Conservation (phyloP, 129 eudicot genomes). For the Flaveria bidentis region DNA sequence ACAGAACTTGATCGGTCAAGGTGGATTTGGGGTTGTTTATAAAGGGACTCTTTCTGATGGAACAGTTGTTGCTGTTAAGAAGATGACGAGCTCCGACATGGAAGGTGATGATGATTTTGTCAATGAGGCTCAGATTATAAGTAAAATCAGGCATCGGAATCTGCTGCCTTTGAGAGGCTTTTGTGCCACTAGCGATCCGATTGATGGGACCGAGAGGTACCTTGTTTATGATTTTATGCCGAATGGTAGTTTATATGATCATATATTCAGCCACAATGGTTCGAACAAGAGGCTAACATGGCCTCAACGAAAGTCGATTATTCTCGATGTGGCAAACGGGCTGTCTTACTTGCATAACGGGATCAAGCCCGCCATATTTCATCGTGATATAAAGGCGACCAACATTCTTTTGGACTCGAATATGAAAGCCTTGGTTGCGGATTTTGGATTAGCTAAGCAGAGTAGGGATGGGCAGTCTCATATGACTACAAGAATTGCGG, state of each 20-base stretch:
- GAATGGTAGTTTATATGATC: constrained; percentile 74
- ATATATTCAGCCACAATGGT: constrained; percentile 38
- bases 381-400: constrained; percentile 74
- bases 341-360: constrained; percentile 74
- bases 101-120: constrained; percentile 56
- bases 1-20: constrained; percentile 60
- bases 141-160: constrained; percentile 70
- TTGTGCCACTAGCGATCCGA: constrained; percentile 51
- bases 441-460: constrained; percentile 83
- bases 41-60: constrained; percentile 62
- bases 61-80: constrained; percentile 52
- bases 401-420: constrained; percentile 67
- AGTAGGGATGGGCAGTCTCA: constrained; percentile 63
- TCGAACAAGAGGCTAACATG: constrained; percentile 40
- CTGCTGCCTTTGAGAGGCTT: constrained; percentile 67
- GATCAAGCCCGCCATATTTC: constrained; percentile 75
- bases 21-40: constrained; percentile 57
- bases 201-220: constrained; percentile 53
- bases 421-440: constrained; percentile 80
- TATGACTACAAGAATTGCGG: constrained; percentile 67
- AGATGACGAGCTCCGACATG: constrained; percentile 40
- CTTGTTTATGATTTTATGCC: constrained; percentile 81
- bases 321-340: constrained; percentile 82
- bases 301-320: constrained; percentile 71
- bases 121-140: constrained; percentile 72